phyloP scores from a whole-genome alignment of 352 stramenopile genomes.

The Globisporangium recalcitrans region DNA sequence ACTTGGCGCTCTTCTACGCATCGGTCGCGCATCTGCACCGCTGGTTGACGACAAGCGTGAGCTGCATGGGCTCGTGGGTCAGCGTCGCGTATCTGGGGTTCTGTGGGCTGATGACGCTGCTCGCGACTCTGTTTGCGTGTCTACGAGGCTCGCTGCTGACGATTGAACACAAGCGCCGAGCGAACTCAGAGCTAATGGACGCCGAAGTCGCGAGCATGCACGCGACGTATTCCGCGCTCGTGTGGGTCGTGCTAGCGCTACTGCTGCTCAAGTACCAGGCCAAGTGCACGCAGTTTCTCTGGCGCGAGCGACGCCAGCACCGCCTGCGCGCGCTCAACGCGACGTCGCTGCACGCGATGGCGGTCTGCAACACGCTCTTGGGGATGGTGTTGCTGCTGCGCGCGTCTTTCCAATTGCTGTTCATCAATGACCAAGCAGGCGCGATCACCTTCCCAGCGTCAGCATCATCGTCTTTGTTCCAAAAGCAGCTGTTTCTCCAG shows the following conservation, averaged over 20 bases:
- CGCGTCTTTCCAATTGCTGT: neutral
- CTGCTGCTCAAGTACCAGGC: slow-evolving; percentile 18
- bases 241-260: slow-evolving; percentile 13
- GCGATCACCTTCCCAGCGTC: neutral
- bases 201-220: neutral
- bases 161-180: neutral
- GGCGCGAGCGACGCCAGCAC: slow-evolving; percentile 11
- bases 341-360: slow-evolving; percentile 7
- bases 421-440: neutral
- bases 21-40: slow-evolving; percentile 18
- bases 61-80: neutral
- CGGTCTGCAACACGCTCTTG: slow-evolving; percentile 9
- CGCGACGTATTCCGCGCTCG: slow-evolving; percentile 1
- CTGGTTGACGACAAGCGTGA: slow-evolving; percentile 10
- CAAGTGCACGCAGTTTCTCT: slow-evolving; percentile 15
- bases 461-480: neutral
- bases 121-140: slow-evolving; percentile 8
- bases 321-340: slow-evolving; percentile 7
- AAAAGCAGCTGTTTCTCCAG: slow-evolving; percentile 5
- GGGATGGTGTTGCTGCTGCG: slow-evolving; percentile 6
- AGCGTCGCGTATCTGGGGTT: neutral
- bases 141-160: neutral
- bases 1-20: slow-evolving; percentile 32
- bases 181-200: neutral
- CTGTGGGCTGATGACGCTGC: slow-evolving; percentile 5